phyloP scores from a whole-genome alignment of 1,284 basidiomycete species.

The Rhodotorula sp. region DNA sequence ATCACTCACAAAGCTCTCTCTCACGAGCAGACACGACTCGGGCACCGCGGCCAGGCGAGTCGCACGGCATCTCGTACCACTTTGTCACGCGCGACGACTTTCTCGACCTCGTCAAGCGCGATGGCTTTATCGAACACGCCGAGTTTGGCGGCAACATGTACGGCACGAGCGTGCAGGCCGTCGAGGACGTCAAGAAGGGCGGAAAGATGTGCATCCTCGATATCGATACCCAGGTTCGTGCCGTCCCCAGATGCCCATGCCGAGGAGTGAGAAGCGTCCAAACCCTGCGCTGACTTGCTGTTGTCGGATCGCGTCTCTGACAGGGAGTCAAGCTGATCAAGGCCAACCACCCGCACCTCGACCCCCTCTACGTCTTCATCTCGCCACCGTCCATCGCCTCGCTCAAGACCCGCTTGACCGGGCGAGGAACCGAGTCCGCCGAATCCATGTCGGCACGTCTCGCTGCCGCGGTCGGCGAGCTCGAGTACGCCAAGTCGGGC shows the following conservation, averaged over 20 bases:
- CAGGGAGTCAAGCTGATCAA: constrained; percentile 90
- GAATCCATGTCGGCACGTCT: constrained; percentile 73
- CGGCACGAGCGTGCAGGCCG: constrained; percentile 78
- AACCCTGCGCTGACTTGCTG: background rate
- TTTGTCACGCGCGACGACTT: constrained; percentile 58
- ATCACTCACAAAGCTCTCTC: background rate
- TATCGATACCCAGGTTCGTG: constrained; percentile 86
- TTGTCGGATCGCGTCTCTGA: background rate
- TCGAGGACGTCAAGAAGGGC: constrained; percentile 57
- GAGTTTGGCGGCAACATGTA: constrained; percentile 90
- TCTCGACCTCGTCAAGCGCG: constrained; percentile 51
- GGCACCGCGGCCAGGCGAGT: constrained; percentile 75
- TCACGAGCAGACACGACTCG: constrained; percentile 79
- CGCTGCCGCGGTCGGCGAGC: constrained; percentile 74
- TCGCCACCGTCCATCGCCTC: constrained; percentile 74
- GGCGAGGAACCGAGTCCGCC: constrained; percentile 82
- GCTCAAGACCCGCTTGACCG: constrained; percentile 67
- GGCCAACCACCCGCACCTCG: constrained; percentile 62
- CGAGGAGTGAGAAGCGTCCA: background rate
- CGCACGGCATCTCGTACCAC: constrained; percentile 65
- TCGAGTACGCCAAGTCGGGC: constrained; percentile 74
- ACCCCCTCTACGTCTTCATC: constrained; percentile 90
- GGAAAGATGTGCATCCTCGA: constrained; percentile 79
- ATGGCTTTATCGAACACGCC: constrained; percentile 62
- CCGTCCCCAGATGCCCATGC: background rate